Conservation (phyloP, 1,139 yeast species). For the Hyphopichia pseudoburtonii region DNA sequence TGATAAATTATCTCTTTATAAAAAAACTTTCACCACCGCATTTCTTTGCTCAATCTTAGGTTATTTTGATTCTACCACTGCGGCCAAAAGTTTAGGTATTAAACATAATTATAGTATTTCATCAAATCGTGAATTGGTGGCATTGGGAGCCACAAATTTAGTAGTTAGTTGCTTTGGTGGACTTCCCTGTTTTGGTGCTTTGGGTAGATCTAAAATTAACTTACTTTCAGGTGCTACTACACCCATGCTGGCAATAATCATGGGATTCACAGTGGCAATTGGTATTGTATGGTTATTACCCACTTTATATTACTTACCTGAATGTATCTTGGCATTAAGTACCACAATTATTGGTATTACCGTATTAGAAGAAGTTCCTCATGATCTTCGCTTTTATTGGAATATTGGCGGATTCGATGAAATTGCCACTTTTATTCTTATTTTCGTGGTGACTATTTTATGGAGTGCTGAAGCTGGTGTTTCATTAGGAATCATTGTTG, state of each 20-base stretch:
- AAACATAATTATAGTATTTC: slow-evolving; percentile 32
- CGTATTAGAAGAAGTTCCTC: slow-evolving; percentile 33
- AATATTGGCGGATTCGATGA: slow-evolving; percentile 32
- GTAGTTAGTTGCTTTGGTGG: slow-evolving; percentile 30
- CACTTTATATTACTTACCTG: slow-evolving; percentile 27
- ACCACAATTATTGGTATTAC: slow-evolving; percentile 39
- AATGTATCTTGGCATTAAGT: slow-evolving; percentile 33
- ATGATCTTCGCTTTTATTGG: slow-evolving; percentile 30
- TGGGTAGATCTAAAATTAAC: slow-evolving; percentile 38
- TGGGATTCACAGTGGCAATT: slow-evolving; percentile 24
- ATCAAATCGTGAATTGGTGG: slow-evolving; percentile 33
- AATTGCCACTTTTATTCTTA: slow-evolving; percentile 21
- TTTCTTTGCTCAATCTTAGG: slow-evolving; percentile 34
- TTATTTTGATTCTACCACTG: slow-evolving; percentile 34
- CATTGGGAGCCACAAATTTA: slow-evolving; percentile 31
- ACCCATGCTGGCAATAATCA: slow-evolving; percentile 31
- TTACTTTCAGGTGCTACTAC: slow-evolving; percentile 34
- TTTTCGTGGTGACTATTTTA: slow-evolving; percentile 25
- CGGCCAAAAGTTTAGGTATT: slow-evolving; percentile 31
- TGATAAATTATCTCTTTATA: slow-evolving; percentile 19
- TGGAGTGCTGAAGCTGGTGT: slow-evolving; percentile 39
- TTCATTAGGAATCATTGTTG: slow-evolving; percentile 26
- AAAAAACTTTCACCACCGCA: slow-evolving; percentile 26
- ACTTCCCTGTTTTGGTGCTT: slow-evolving; percentile 36
- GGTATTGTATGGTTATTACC: slow-evolving; percentile 26